A percentile compares a stretch with the other conserved stretches of the same genome.
These are phyloP conservation scores for Circinella umbellata DNA, from an alignment of 371 early-diverging fungal genomes.

Conservation along the genomic window DNA sequence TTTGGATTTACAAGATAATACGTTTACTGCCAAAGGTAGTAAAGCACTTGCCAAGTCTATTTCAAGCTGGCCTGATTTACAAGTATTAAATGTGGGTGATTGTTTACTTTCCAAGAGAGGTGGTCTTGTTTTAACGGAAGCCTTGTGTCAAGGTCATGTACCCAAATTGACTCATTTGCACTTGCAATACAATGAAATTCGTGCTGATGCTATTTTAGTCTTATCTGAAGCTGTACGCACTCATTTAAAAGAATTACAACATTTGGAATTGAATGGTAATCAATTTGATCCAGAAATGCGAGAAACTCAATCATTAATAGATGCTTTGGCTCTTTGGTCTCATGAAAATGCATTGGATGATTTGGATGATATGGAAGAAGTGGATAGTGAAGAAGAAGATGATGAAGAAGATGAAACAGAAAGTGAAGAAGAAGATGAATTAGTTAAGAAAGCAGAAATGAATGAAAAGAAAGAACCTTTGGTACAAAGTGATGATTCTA, in stretches of 20 bases:
- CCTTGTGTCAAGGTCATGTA: constrained; percentile 62
- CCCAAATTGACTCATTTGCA: constrained; percentile 70
- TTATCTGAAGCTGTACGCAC: constrained; percentile 70
- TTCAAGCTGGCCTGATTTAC: constrained; percentile 78
- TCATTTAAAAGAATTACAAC: constrained; percentile 64
- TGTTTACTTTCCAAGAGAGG: constrained; percentile 87
- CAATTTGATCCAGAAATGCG: constrained; percentile 81
- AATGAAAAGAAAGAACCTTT: constrained; percentile 36
- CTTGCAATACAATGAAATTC: constrained; percentile 91
- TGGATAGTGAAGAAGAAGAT: constrained; percentile 74
- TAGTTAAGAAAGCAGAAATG: constrained; percentile 38
- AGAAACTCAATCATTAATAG: constrained; percentile 70
- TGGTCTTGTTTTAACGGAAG: constrained; percentile 63
- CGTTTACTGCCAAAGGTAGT: constrained; percentile 87
- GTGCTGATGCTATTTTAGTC: constrained; percentile 66
- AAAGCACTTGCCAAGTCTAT: constrained; percentile 81
- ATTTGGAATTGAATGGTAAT: constrained; percentile 93
- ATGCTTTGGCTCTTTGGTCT: constrained; percentile 71
- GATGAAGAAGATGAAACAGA: constrained; percentile 64
- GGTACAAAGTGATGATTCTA: constrained; percentile 18
- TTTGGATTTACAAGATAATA: constrained; percentile 97
- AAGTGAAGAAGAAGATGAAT: constrained; percentile 63
- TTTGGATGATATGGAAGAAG: constrained; percentile 94
- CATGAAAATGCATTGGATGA: constrained; percentile 87
- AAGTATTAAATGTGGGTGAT: constrained; percentile 87